Conservation (phyloP, 805 yeast genomes). For the Schwanniomyces vanrijiae region DNA sequence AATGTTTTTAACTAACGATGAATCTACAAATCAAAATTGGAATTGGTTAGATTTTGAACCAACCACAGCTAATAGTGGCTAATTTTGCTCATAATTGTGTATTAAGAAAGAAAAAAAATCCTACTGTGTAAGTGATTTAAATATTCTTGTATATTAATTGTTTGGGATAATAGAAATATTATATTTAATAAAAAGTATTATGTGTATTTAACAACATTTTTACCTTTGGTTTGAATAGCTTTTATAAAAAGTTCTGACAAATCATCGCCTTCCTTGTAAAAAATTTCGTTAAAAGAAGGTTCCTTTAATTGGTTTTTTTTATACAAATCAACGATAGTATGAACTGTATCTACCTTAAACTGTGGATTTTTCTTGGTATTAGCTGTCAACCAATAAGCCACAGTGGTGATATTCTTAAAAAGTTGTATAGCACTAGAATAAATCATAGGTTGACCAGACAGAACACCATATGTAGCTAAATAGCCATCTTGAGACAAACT, state of each 20-base stretch:
- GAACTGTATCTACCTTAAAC: conserved; percentile 54
- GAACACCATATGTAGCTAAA: conserved; percentile 26
- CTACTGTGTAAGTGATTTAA: background rate
- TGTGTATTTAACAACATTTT: conserved; percentile 38
- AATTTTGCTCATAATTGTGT: background rate
- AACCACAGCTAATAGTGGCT: conserved; percentile 10
- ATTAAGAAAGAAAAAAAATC: background rate
- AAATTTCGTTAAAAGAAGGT: conserved; percentile 45
- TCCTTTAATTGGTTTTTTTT: conserved; percentile 53
- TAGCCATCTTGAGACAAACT: conserved; percentile 26
- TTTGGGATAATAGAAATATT: background rate
- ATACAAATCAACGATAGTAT: conserved; percentile 57
- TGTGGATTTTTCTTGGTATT: conserved; percentile 47
- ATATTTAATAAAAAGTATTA: background rate
- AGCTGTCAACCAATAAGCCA: conserved; percentile 32
- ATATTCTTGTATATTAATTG: background rate
- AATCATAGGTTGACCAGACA: conserved; percentile 14
- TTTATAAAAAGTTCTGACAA: conserved; percentile 40
- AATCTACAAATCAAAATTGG: conserved; percentile 22
- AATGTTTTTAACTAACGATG: conserved; percentile 21
- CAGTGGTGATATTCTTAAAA: conserved; percentile 28
- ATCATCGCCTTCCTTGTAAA: conserved; percentile 36
- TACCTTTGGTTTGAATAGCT: conserved; percentile 45
- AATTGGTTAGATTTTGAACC: conserved; percentile 42
- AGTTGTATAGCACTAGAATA: conserved; percentile 25